Conservation (phyloP, 805 yeast genomes). For the Ogataea methanolica region DNA sequence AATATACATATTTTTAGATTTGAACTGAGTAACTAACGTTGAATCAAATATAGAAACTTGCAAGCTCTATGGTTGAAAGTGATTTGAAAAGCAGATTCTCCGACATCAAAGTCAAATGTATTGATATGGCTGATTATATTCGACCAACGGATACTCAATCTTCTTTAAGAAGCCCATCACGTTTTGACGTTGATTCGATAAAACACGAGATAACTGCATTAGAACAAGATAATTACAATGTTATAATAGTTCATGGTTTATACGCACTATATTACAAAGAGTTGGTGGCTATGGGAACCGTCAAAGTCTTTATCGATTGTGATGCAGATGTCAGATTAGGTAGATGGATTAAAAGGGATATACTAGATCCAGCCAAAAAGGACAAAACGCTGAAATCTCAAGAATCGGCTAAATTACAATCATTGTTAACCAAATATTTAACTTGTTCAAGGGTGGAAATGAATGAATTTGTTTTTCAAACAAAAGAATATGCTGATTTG, state of each 20-base stretch:
- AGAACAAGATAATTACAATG: constrained; percentile 16
- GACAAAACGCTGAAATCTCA: constrained; percentile 4
- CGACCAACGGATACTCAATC: not conserved
- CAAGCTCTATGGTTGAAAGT: constrained; percentile 16
- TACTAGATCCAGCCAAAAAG: constrained; percentile 7
- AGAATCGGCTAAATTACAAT: constrained; percentile 23
- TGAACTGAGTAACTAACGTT: not conserved
- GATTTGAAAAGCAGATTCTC: constrained; percentile 20
- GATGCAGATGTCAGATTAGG: constrained; percentile 82
- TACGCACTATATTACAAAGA: constrained; percentile 69
- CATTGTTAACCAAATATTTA: constrained; percentile 44
- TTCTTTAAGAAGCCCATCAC: constrained; percentile 31
- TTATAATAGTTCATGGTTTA: constrained; percentile 64
- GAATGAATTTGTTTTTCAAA: constrained; percentile 59
- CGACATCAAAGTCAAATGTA: constrained; percentile 11
- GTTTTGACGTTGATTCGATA: constrained; percentile 35
- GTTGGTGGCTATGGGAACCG: constrained; percentile 50
- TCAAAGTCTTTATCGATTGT: constrained; percentile 73
- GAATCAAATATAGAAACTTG: constrained; percentile 17
- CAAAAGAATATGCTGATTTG: constrained; percentile 70
- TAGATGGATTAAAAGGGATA: constrained; percentile 57
- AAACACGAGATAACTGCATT: constrained; percentile 9
- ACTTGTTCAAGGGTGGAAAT: constrained; percentile 59
- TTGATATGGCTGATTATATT: constrained; percentile 23
- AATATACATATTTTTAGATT: not conserved